Evolutionary conservation across 2,329 filamentous ascomycete species (phyloP), one percentile per base, ranked within the genome.

Genomic region (Neonectria hederae): DNA sequence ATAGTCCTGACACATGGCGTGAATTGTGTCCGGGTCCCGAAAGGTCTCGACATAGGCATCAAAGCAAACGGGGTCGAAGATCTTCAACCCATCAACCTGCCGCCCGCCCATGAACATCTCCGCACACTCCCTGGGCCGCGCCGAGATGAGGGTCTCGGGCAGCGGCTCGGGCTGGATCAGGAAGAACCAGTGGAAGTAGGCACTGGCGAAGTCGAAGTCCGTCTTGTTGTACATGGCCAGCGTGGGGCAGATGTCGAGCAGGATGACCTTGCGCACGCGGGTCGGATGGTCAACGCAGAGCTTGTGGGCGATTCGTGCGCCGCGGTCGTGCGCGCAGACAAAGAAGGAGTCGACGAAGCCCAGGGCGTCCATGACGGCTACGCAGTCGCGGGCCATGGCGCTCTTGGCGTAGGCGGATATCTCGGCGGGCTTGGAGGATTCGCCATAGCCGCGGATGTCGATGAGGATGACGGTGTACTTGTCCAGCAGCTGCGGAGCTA

Each of bases 181-280:
- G 66, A 88, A 83, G 56, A 86, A 87, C 86, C 86, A 89, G 74
- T 89, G 86, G 69, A 83, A 88, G 72, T 87, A 88, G 0, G 80
- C 79, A 28, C 77, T 78, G 1, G 84, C 83, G 63, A 86, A 83
- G 0, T 75, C 74, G 5, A 78, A 68, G 55, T 81, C 67, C 3
- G 80, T 81, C 17, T 79, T 74, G 53, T 77, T 76, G 75, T 83
- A 88, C 82, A 87, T 87, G 6, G 80, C 80, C 11, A 85, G 78
- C 0, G 85, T 88, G 2, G 86, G 87, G 43, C 82, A 84, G 46
- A 88, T 86, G 61, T 87, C 85, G 2, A 86, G 76, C 1, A 86
- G 65, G 43, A 86, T 80, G 0, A 79, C 76, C 59, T 76, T 83
- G 19, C 70, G 65, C 1, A 87, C 77, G 11, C 80, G 78, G 0